Base-by-base conservation (phyloP, 2,329 filamentous ascomycete species). In the Ophiostoma australiae region DNA sequence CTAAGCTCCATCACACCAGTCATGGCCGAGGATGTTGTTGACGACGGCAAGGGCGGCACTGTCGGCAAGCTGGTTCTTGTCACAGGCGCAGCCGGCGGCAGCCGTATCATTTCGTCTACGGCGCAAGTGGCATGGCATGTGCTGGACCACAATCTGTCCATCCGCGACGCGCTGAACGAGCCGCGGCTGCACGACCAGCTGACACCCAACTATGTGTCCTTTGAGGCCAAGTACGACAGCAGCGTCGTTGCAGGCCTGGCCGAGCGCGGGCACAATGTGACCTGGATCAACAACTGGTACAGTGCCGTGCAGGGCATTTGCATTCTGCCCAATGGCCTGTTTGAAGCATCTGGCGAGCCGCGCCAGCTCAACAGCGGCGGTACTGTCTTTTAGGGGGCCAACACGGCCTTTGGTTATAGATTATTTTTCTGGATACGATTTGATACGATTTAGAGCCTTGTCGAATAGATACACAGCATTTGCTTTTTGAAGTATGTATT, bases 131-230 rank as follows among this genome's bases (percentile, higher is more conserved):
- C 93, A 4, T 88, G 92, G 76, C 85, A 93, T 75, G 85, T 93
- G 0, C 81, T 97, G 0, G 92, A 96, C 74, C 85, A 86, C 48
- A 80, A 80, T 3, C 81, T 92, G 81, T 88, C 84, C 0, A 82
- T 88, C 0, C 78, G 82, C 0, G 82, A 91, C 68, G 90, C 92
- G 0, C 80, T 97, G 0, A 86, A 85, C 0, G 79, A 86, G 72
- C 91, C 92, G 0, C 82, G 94, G 0, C 78, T 97, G 33, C 93
- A 97, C 76, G 92, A 97, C 76, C 93, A 97, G 81, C 82, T 97
- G 6, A 82, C 89, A 3, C 93, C 93, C 0, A 87, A 91, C 69
- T 81, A 82, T 71, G 85, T 90, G 0, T 81, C 79, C 0, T 91
- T 97, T 69, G 93, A 97, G 80, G 89, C 87, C 55, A 79, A 82